A percentile compares a stretch with the other conserved stretches of the same genome.
These are phyloP conservation scores for Barnettozyma salicaria DNA, from an alignment of 805 yeast genomes.

Conservation along the genomic window DNA sequence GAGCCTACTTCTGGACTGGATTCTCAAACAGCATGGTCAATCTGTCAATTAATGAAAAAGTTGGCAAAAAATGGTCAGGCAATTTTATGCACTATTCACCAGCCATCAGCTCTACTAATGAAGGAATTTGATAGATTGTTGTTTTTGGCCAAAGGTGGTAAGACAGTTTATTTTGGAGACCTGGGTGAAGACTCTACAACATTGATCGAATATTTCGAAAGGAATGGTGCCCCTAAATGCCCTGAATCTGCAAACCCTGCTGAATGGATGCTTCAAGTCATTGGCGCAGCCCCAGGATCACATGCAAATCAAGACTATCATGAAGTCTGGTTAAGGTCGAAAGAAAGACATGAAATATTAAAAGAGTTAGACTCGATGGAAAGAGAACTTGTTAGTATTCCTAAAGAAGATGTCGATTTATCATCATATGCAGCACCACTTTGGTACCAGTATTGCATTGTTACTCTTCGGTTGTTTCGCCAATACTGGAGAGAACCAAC, in stretches of 20 bases:
- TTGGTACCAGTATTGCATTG: conserved; percentile 37
- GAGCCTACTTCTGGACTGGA: conserved; percentile 69
- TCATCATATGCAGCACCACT: conserved; percentile 41
- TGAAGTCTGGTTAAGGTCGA: conserved; percentile 72
- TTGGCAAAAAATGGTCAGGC: conserved; percentile 58
- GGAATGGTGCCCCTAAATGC: conserved; percentile 58
- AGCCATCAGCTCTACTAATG: conserved; percentile 75
- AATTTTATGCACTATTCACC: conserved; percentile 72
- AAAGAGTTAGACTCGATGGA: conserved; percentile 62
- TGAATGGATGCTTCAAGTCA: conserved; percentile 87
- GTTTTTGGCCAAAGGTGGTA: conserved; percentile 64
- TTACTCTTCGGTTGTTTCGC: conserved; percentile 48
- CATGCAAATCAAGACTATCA: conserved; percentile 66
- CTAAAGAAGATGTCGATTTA: conserved; percentile 30
- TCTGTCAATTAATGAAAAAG: conserved; percentile 54
- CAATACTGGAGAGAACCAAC: conserved; percentile 66
- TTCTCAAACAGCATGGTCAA: conserved; percentile 64
- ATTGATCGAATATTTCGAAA: conserved; percentile 61
- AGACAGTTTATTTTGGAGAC: conserved; percentile 72
- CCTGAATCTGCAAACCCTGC: conserved; percentile 74
- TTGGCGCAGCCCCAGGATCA: conserved; percentile 80
- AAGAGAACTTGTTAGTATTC: conserved; percentile 40
- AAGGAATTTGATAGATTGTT: conserved; percentile 74
- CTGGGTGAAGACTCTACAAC: conserved; percentile 53
- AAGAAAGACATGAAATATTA: conserved; percentile 52